A percentile compares a stretch with the other conserved stretches of the same genome.
phyloP scores from a whole-genome alignment of 352 stramenopile genomes.

The Globisporangium ultimum region DNA sequence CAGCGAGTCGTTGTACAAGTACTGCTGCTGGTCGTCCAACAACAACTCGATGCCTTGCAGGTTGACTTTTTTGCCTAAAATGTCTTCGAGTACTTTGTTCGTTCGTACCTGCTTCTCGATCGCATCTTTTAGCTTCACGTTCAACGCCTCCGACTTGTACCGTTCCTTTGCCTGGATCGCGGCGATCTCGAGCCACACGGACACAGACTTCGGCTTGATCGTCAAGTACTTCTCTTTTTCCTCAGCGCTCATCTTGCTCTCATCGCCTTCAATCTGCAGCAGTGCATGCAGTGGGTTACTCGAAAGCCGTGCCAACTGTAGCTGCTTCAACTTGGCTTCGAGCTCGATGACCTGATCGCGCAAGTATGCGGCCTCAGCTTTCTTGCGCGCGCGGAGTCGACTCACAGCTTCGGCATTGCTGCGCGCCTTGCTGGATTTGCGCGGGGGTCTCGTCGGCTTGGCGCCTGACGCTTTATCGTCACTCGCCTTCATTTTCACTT shows the following conservation, averaged over 20 bases:
- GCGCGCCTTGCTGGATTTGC: slow-evolving; percentile 1
- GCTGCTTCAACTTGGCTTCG: slow-evolving; percentile 6
- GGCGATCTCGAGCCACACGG: slow-evolving; percentile 38
- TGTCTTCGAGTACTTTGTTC: slow-evolving; percentile 33
- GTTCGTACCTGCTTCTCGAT: slow-evolving; percentile 36
- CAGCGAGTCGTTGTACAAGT: slow-evolving; percentile 8
- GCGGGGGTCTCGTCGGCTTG: too few species aligned
- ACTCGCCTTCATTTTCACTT: too few species aligned
- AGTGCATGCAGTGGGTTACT: slow-evolving; percentile 4
- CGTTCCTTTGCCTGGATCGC: slow-evolving; percentile 34
- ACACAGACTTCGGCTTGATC: slow-evolving; percentile 5
- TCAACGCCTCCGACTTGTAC: slow-evolving; percentile 34
- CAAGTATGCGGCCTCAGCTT: slow-evolving; percentile 6
- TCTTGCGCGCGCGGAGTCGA: slow-evolving; percentile 15
- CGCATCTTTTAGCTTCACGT: slow-evolving; percentile 34
- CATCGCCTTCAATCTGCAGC: background rate
- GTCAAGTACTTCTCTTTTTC: background rate
- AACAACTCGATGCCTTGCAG: slow-evolving; percentile 1
- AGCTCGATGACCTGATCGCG: slow-evolving; percentile 9
- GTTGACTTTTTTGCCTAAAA: slow-evolving; percentile 22
- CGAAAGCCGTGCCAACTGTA: slow-evolving; percentile 3
- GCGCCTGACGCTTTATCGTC: too few species aligned
- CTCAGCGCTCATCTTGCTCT: background rate
- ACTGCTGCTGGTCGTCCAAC: slow-evolving; percentile 3
- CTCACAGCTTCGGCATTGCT: slow-evolving; percentile 13